Evolutionary conservation across 1,284 basidiomycete species (phyloP).

Genomic region (Athelia sp.): DNA sequence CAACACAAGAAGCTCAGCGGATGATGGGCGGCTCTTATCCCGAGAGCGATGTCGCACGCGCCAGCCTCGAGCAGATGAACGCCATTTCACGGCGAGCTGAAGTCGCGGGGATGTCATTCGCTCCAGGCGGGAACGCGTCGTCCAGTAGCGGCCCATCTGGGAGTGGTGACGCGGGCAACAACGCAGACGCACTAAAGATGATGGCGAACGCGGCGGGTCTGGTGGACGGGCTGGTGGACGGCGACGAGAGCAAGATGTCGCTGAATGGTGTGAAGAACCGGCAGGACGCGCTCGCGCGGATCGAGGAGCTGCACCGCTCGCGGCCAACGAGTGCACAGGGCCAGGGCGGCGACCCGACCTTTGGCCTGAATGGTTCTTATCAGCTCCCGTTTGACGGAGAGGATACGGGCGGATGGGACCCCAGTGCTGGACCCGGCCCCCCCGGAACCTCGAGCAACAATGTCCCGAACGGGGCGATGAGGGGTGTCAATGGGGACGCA

Average conservation of each 20-base stretch:
- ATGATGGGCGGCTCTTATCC: conserved; percentile 48
- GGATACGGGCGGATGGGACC: conserved; percentile 8
- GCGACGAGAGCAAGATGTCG: not conserved
- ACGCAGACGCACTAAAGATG: conserved; percentile 21
- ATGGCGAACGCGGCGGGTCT: conserved; percentile 28
- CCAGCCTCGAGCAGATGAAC: conserved; percentile 65
- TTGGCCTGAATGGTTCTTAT: not conserved
- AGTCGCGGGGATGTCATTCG: conserved; percentile 36
- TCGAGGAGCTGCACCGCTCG: conserved; percentile 43
- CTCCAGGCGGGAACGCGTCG: conserved; percentile 2
- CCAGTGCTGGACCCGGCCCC: conserved; percentile 7
- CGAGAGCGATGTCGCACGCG: conserved; percentile 53
- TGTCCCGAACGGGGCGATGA: not conserved
- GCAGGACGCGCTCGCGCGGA: conserved; percentile 44
- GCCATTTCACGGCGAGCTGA: conserved; percentile 62
- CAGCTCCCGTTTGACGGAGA: conserved; percentile 7
- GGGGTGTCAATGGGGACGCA: not conserved
- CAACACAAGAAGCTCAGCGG: conserved; percentile 53
- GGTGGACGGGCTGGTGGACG: not conserved
- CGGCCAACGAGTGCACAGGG: conserved; percentile 28
- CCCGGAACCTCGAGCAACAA: conserved; percentile 14
- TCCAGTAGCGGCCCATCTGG: conserved; percentile 3
- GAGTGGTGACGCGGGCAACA: conserved; percentile 8
- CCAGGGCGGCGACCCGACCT: conserved; percentile 15
- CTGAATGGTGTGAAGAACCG: conserved; percentile 13